These are phyloP conservation scores for Cytospora piceicola DNA, from an alignment of 2,329 filamentous ascomycete species.

Conservation along the genomic window DNA sequence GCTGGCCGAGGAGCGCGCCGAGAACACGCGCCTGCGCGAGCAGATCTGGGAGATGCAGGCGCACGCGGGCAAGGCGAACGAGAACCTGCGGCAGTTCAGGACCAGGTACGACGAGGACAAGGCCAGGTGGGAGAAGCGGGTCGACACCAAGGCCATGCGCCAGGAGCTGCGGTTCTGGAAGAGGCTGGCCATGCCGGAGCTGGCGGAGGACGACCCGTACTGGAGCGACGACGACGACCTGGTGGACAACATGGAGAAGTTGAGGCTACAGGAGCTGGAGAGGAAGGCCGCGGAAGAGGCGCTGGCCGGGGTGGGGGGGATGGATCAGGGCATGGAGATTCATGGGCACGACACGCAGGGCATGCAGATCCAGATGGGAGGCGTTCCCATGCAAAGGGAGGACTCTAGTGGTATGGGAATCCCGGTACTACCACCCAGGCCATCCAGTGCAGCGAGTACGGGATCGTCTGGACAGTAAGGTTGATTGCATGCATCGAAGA, in stretches of 20 bases:
- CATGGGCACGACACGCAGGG: slow-evolving; percentile 33
- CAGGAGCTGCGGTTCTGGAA: slow-evolving; percentile 70
- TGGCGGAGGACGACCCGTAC: slow-evolving; percentile 62
- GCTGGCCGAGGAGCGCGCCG: slow-evolving; percentile 66
- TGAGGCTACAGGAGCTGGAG: slow-evolving; percentile 55
- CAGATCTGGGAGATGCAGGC: slow-evolving; percentile 71
- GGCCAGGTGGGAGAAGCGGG: slow-evolving; percentile 55
- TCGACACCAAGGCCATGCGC: slow-evolving; percentile 55
- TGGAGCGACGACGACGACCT: slow-evolving; percentile 70
- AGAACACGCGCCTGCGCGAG: slow-evolving; percentile 65
- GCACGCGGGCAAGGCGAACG: slow-evolving; percentile 62
- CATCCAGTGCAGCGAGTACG: slow-evolving; percentile 46
- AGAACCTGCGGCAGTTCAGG: slow-evolving; percentile 60
- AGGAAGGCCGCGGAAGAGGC: slow-evolving; percentile 47
- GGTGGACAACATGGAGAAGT: slow-evolving; percentile 64
- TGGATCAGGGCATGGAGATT: slow-evolving; percentile 22
- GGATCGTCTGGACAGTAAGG: slow-evolving; percentile 40
- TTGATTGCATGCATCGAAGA: not conserved
- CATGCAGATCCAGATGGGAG: slow-evolving; percentile 41
- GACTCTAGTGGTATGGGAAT: slow-evolving; percentile 36
- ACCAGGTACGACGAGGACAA: slow-evolving; percentile 60
- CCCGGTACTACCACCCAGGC: slow-evolving; percentile 45
- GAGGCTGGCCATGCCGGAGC: slow-evolving; percentile 64
- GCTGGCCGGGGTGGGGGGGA: slow-evolving; percentile 34
- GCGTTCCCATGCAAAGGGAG: slow-evolving; percentile 49